Conservation (phyloP, 495 filamentous ascomycete species). For the Penicillium bialowiezense region DNA sequence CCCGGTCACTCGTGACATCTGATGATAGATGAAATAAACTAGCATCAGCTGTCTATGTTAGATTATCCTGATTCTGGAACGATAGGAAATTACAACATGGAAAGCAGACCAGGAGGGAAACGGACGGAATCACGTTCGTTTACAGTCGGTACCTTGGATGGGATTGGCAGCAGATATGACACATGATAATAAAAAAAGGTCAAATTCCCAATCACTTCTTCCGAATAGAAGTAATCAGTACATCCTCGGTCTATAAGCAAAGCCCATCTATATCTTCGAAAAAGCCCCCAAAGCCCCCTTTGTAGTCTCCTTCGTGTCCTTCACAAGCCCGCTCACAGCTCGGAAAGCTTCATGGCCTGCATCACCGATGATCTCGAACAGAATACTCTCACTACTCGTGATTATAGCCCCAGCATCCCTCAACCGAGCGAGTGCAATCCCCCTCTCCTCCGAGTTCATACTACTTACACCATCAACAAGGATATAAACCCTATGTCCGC, state of each 20-base stretch:
- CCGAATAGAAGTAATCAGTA: too few relatives aligned
- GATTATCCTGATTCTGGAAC: slow-evolving; percentile 1
- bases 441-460: slow-evolving; percentile 77
- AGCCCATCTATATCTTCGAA: slow-evolving; percentile 56
- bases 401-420: slow-evolving; percentile 73
- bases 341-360: slow-evolving; percentile 69
- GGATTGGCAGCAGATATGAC: neutral
- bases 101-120: neutral
- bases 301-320: slow-evolving; percentile 67
- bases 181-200: neutral
- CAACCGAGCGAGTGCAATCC: slow-evolving; percentile 73
- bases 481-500: slow-evolving; percentile 80
- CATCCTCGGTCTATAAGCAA: too few relatives aligned
- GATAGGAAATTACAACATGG: neutral
- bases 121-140: neutral
- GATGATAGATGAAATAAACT: slow-evolving; percentile 30
- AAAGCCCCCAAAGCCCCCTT: slow-evolving; percentile 62
- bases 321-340: slow-evolving; percentile 70
- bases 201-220: too few relatives aligned
- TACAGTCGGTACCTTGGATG: neutral
- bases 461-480: slow-evolving; percentile 89
- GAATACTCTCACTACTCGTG: slow-evolving; percentile 84
- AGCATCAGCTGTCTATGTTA: slow-evolving; percentile 10
- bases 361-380: slow-evolving; percentile 94
- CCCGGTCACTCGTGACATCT: neutral